Base-by-base conservation (phyloP, 2,329 filamentous ascomycete species). In the Tympanopsis confertula region DNA sequence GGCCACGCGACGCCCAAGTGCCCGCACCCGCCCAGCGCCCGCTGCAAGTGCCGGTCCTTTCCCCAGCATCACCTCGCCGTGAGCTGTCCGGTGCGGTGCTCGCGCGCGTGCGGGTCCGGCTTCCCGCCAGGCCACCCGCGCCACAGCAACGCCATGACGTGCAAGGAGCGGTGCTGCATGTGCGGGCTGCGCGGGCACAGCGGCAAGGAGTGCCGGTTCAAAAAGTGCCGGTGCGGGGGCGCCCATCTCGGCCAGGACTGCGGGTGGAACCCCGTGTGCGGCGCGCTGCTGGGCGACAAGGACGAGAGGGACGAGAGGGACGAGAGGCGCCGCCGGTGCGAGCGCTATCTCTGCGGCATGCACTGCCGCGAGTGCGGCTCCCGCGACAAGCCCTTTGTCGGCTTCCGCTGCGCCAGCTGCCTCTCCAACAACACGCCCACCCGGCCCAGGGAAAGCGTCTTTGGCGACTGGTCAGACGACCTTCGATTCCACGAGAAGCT, bases 31-130 rank as follows among this genome's bases (percentile, higher is more conserved):
- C 42, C 37, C n/a, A 44, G 43, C 3, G 57, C 56, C 41, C 50
- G 57, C 15, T 63, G 61, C 44, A 62, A 61, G 45, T 62, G 59
- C 44, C 36, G 42, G 19, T 49, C 57, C 1, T 63, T 62, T 40
- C 60, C 61, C 2, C 53, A 56, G 26, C 55, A 45, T 29, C 60
- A 63, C 42, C 46, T 49, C 13, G 52, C 53, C 13, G 43, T 41
- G 3, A 39, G 48, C 3, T 63, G 59, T 41, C 39, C 42, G n/a
- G 39, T 58, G 4, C 44, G 46, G 3, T 62, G 58, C 44, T 55
- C 50, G 28, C 53, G 54, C 29, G 39, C 41, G 12, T 62, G 58
- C 22, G 57, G 55, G n/a, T 46, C 44, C 22, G 37, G 42, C 2
- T 35, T 43, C 10, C 41, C 41, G 1, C 42, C 45, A 3, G 53